These are phyloP conservation scores for Amylocarpus encephaloides DNA, from an alignment of 2,329 filamentous ascomycete species.

Conservation along the genomic window DNA sequence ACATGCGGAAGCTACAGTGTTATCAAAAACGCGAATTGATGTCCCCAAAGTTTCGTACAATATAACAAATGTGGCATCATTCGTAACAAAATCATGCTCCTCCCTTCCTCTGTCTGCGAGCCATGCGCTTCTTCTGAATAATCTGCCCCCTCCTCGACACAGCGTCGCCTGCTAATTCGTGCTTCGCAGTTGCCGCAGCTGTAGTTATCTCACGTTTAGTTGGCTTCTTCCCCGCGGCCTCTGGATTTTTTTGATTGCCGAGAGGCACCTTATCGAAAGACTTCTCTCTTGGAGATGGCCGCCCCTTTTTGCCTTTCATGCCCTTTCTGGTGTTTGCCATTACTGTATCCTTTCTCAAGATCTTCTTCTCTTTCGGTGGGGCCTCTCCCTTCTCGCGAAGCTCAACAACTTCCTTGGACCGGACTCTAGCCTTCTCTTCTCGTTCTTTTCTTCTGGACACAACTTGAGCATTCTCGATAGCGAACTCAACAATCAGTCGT, in stretches of 20 bases:
- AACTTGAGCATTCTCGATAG: constrained; percentile 96
- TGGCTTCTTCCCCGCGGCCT: constrained; percentile 1
- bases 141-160: constrained; percentile 64
- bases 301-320: constrained; percentile 25
- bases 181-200: constrained; percentile 27
- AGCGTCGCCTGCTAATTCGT: constrained; percentile 44
- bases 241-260: constrained; percentile 13
- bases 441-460: constrained; percentile 68
- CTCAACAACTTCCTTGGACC: constrained; percentile 31
- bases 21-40: no score
- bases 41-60: neutral
- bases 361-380: constrained; percentile 31
- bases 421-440: constrained; percentile 49
- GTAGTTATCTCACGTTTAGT: constrained; percentile 12
- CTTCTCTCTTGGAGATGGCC: constrained; percentile 13
- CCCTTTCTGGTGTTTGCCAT: constrained; percentile 34
- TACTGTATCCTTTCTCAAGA: constrained; percentile 25
- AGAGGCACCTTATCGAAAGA: constrained; percentile 19
- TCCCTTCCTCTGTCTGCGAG: constrained; percentile 52
- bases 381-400: constrained; percentile 29
- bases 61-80: constrained; percentile 7
- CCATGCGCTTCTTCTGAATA: constrained; percentile 77
- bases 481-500: constrained; percentile 89
- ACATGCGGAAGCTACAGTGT: no score
- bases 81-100: constrained; percentile 10